Evolutionary conservation across 257 asterid genomes (phyloP).

Genomic region (Handroanthus guayacan): DNA sequence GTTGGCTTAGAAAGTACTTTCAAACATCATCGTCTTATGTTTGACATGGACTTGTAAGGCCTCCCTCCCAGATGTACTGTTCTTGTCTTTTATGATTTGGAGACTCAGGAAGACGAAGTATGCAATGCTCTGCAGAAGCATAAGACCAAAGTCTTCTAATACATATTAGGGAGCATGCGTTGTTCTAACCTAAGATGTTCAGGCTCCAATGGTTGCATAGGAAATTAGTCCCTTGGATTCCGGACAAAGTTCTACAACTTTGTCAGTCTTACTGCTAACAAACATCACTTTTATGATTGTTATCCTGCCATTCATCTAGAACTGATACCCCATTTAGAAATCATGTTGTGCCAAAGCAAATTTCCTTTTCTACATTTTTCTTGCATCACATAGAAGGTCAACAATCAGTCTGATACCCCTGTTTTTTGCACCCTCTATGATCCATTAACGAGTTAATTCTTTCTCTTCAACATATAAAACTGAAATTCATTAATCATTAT

Average conservation of each 20-base stretch:
- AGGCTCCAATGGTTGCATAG: too few relatives aligned
- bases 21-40: neutral
- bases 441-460: neutral
- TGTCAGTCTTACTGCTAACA: neutral
- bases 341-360: neutral
- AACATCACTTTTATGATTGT: neutral
- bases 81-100: neutral
- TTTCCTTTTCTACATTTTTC: neutral
- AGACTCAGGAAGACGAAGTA: neutral
- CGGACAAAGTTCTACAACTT: too few relatives aligned
- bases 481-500: neutral
- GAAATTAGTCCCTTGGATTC: too few relatives aligned
- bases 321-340: conserved; percentile 18
- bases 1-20: neutral
- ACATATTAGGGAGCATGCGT: neutral
- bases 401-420: neutral
- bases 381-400: neutral
- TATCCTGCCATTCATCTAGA: neutral
- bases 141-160: neutral
- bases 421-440: conserved; percentile 4
- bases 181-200: neutral
- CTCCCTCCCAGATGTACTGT: neutral
- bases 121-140: too few relatives aligned
- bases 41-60: neutral
- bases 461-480: conserved; percentile 4